Base-by-base conservation (phyloP, 2,329 filamentous ascomycete species). In the Verticillium dahliae region DNA sequence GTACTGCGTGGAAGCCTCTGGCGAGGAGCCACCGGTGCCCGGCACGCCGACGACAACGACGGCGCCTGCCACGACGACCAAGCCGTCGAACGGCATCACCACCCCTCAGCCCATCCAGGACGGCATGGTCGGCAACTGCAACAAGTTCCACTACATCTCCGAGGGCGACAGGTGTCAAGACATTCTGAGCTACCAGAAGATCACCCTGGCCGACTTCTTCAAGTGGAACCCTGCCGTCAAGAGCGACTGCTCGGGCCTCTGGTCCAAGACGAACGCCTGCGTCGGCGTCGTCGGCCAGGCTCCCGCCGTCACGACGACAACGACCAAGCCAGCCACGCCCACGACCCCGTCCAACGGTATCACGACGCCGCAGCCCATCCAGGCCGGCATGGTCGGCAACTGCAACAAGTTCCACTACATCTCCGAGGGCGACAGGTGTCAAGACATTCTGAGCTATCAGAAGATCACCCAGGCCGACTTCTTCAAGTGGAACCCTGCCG, bases 381-480 rank as follows among this genome's bases (percentile, higher is more conserved):
- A 63, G 59, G 9, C 13, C 18, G 60, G 61, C 31, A 61, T 63
- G 39, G 60, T 60, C 9, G 57, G 4, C 5, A 64, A 61, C 62
- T 65, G 64, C 45, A 60, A 64, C 22, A 61, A 61, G 45, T 65
- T 65, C 57, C 41, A 65, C 38, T 60, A 60, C 14, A 54, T 62
- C 15, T 10, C 39, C 39, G n/a, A 18, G 4, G 58, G 60, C 6
- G 60, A 60, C 50, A 60, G 39, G 2, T 66, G 66, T 59, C 38
- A 58, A 31, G 15, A 18, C 2, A 61, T 65, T 41, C 64, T 67
- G 5, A 50, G 58, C 0, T 27, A 34, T 6, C 27, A 56, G 34
- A 56, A 35, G 35, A 57, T 61, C 37, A n/a, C 59, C 22, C 14
- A 60, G 6, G 57, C 64, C 6, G 57, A 72, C 13, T 68, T 75